Evolutionary conservation across 495 filamentous ascomycete species (phyloP), one percentile per base, ranked within the genome.

Genomic region (Aspergillus taichungensis): DNA sequence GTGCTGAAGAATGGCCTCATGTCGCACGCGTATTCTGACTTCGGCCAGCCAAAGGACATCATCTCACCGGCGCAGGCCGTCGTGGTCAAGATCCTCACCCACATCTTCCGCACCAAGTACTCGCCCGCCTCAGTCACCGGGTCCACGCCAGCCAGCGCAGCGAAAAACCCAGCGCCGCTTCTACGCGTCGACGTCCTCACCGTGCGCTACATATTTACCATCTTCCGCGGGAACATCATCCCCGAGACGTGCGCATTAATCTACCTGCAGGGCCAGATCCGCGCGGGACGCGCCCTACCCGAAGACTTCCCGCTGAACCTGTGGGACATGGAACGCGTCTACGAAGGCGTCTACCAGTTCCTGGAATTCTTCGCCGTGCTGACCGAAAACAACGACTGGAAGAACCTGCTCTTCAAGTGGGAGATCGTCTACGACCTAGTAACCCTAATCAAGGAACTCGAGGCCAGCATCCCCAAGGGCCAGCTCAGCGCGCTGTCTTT

Each of bases 301-400:
- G 80, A 86, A 49, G 89, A 94, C 60, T 96, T 95, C 56, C 90
- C 90, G 4, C 80, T 95, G 34, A 92, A 96, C 53, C 76, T 90
- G 29, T 96, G 90, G 90, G 90, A 96, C 56, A 92, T 96, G 82
- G 90, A 96, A 58, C 80, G 90, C 12, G 88, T 84, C 36, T 85
- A 85, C 52, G 81, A 96, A 55, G 90, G 89, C 11, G 80, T 95
- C 9, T 88, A 88, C 42, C 88, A 95, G 59, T 94, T 90, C 61
- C 75, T 96, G 6, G 88, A 96, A 50, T 91, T 95, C 60, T 85
- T 96, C 44, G 87, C 85, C n/a, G 88, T 94, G 3, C 74, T 94
- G 13, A 88, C 86, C 13, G 88, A 95, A 50, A 83, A 78, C 56
- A 77, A 76, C 43, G 71, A 75, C 50, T 77, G 74, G 74, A 77